Base-by-base conservation (phyloP, 2,329 filamentous ascomycete species). In the Basipetospora chlamydospora region DNA sequence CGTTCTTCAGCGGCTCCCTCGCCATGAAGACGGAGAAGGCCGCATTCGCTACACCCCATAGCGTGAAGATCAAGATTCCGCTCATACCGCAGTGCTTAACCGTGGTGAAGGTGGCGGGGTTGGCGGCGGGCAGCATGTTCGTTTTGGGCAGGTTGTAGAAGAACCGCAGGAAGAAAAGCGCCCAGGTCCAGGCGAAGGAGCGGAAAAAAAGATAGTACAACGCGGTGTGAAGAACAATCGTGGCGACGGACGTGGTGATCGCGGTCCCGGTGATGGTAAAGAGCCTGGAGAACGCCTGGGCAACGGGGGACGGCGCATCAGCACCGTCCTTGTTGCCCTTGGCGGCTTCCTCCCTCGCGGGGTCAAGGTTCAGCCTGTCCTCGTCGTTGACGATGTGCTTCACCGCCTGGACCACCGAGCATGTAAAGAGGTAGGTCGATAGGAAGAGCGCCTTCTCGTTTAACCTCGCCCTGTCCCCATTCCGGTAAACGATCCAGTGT, bases 361-460 rank as follows among this genome's bases (percentile, higher is more conserved):
- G 37, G n/a, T 48, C 44, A 13, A 62, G 42, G 20, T 54, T 45
- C 35, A 92, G 63, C 26, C 68, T 70, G 53, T 94, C 86, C 43
- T 77, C 73, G 50, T 94, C 86, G 35, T 61, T 63, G 50, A 70
- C 74, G 12, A 93, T 62, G 52, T 95, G 87, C 22, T 70, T 50
- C 9, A 68, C 49, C 2, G 80, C 73, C 54, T 93, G 82, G n/a
- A 68, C 58, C 8, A 81, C 40, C 4, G 81, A 83, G 29, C 90
- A 66, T 1, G 77, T 55, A 3, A 77, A 51, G 44, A 90, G 72
- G 48, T 81, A 76, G 41, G 70, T 72, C 23, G 82, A 76, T 35
- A 94, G 63, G 52, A 86, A 90, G 18, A 96, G 69, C 1, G 85
- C 79, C 44, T 81, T 73, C 62, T 96, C 88, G 53, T 96, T 96